A percentile compares a stretch with the other conserved stretches of the same genome.
phyloP scores from a whole-genome alignment of 1,284 basidiomycete species.

The Ustilago lituana region DNA sequence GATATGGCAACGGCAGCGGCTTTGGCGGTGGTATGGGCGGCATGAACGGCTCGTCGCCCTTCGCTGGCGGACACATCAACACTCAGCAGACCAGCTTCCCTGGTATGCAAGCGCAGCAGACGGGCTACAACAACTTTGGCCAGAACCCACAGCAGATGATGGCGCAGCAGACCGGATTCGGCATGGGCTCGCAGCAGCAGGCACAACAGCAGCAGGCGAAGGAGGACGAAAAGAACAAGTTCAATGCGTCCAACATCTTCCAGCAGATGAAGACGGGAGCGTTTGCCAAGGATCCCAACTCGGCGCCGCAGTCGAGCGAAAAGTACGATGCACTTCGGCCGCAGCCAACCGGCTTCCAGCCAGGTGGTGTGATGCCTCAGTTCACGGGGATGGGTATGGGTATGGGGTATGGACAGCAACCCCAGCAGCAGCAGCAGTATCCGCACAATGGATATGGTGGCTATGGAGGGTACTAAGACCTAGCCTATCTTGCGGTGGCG shows the following conservation, averaged over 20 bases:
- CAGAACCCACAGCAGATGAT: slow-evolving; percentile 46
- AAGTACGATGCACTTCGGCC: slow-evolving; percentile 66
- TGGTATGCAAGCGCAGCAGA: slow-evolving; percentile 48
- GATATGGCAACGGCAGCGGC: slow-evolving; percentile 32
- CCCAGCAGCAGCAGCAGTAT: slow-evolving; percentile 24
- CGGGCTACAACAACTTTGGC: slow-evolving; percentile 38
- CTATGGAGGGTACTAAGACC: slow-evolving; percentile 25
- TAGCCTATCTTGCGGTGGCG: too few species aligned
- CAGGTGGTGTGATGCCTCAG: slow-evolving; percentile 61
- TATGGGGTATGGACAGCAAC: slow-evolving; percentile 35
- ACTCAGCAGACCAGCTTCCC: slow-evolving; percentile 54
- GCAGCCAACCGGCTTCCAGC: slow-evolving; percentile 65
- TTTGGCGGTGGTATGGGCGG: slow-evolving; percentile 20
- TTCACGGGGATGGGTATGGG: slow-evolving; percentile 45
- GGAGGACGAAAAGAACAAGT: slow-evolving; percentile 52
- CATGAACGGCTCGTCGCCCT: slow-evolving; percentile 34
- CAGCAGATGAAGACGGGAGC: slow-evolving; percentile 63
- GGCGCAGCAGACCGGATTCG: slow-evolving; percentile 55
- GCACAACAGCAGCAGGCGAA: slow-evolving; percentile 40
- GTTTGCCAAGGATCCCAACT: slow-evolving; percentile 54
- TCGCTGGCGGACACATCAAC: slow-evolving; percentile 28
- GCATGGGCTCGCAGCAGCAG: slow-evolving; percentile 47
- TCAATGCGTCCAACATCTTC: slow-evolving; percentile 61
- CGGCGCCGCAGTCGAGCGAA: slow-evolving; percentile 55
- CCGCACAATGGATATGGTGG: slow-evolving; percentile 38